Evolutionary conservation across 2,329 filamentous ascomycete species (phyloP), one percentile per base, ranked within the genome.

Genomic region (Bipolaris victoriae): DNA sequence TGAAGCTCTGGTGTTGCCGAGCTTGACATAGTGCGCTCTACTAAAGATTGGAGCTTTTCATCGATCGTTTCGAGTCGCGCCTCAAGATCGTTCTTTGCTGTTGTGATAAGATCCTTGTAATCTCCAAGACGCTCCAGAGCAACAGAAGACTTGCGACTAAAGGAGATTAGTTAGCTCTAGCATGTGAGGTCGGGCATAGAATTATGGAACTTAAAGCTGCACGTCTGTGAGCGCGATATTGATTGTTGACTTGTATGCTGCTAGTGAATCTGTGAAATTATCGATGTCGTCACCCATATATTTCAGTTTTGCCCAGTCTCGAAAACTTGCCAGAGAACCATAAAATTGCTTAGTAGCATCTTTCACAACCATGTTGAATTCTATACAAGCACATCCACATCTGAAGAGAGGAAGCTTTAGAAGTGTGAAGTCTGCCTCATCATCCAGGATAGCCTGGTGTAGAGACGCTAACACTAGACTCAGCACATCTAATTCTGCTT

Each of bases 281-380:
- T 77, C 73, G 43, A 82, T 77, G 58, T 80, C 71, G 41, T 80
- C 74, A 26, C 76, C 78, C 73, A 81, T 79, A 49, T 81, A 82
- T 56, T 60, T 76, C 44, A 82, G 61, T 63, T 71, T 78, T 4
- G 78, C 76, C 80, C 77, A 82, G 61, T 80, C 79, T 44, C 77
- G 75, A 64, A 82, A 80, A 64, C 77, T 82, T 20, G 33, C 70
- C 51, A 73, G 68, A 57, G 60, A 65, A 31, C 40, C 33, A 13
- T 58, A 48, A 36, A 55, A 61, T 43, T 37, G 36, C 15, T 37
- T 37, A n/a, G 36, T 37, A 5, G 13, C 3, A n/a, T 37, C 15
- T 3, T 5, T n/a, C 1, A 37, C 5, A 7, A 37, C 36, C n/a
- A 6, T n/a, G 7, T n/a, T n/a, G n/a, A 37, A 37, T 1, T 37